Percentiles rank a stretch among this genome's conserved stretches.
Conservation (phyloP, 2,329 filamentous ascomycete species). For the Aspergillus pseudonomiae region DNA sequence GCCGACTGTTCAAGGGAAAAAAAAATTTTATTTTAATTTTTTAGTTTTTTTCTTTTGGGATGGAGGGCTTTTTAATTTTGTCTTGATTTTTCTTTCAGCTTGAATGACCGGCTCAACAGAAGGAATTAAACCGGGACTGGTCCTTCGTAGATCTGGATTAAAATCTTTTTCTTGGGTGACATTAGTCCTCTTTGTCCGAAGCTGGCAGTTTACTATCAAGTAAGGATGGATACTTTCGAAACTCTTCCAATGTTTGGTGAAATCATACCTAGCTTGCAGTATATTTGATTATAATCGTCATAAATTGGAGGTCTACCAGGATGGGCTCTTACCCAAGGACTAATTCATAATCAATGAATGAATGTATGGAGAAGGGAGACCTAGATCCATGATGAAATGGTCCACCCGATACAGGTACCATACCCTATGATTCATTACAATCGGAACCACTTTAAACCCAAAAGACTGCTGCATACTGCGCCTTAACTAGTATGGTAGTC, state of each 20-base stretch:
- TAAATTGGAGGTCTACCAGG: neutral
- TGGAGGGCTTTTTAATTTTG: constrained; percentile 2
- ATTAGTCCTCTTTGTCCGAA: neutral
- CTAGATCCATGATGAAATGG: neutral
- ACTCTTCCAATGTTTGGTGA: neutral
- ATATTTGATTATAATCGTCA: neutral
- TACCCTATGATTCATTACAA: constrained; percentile 7
- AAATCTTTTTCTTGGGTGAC: neutral
- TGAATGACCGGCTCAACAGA: constrained; percentile 9
- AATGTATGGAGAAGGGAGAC: neutral
- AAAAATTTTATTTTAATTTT: neutral
- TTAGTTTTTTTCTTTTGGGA: neutral
- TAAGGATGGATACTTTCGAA: neutral
- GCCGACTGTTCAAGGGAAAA: constrained; percentile 16
- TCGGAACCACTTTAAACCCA: constrained; percentile 14
- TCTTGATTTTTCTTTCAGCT: neutral
- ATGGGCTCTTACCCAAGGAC: neutral
- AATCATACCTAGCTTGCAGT: neutral
- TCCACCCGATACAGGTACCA: constrained; percentile 13
- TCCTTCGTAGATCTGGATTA: constrained; percentile 19
- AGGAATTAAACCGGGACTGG: constrained; percentile 4
- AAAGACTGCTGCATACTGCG: constrained; percentile 26
- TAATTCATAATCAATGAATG: neutral
- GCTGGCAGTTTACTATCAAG: neutral
- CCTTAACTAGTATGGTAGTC: constrained; percentile 9